Percentiles rank a stretch among this genome's conserved stretches.
Conservation (phyloP, 2,329 filamentous ascomycete species). For the Huntiella savannae region DNA sequence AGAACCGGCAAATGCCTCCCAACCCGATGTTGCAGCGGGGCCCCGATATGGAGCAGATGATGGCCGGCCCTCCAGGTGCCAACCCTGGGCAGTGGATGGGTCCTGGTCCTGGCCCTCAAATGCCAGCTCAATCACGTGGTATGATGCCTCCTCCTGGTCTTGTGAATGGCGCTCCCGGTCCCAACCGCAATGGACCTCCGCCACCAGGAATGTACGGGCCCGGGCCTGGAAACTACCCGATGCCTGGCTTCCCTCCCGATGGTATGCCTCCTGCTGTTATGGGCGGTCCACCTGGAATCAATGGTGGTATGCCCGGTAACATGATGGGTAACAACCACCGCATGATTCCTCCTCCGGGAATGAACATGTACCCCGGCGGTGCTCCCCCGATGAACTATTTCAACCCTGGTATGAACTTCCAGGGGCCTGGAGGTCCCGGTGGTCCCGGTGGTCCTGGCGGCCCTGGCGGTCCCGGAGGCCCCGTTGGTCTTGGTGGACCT, state of each 20-base stretch:
- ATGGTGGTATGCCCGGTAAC: conserved; percentile 19
- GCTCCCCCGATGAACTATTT: neutral
- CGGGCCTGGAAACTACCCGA: conserved; percentile 37
- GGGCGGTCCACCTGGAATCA: conserved; percentile 37
- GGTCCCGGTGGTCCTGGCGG: neutral
- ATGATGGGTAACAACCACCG: neutral
- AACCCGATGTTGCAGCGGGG: conserved; percentile 48
- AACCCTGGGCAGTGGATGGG: conserved; percentile 27
- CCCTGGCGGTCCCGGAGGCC: conserved; percentile 21
- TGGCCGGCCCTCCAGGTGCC: conserved; percentile 26
- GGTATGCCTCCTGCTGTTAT: conserved; percentile 17
- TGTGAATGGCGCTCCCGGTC: conserved; percentile 19
- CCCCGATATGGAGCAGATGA: conserved; percentile 40
- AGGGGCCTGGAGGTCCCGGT: conserved; percentile 24
- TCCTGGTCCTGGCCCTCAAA: conserved; percentile 18
- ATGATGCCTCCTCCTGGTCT: conserved; percentile 45
- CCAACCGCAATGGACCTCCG: conserved; percentile 28
- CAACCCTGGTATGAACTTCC: conserved; percentile 21
- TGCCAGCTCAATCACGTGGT: conserved; percentile 20
- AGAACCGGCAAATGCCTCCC: conserved; percentile 27
- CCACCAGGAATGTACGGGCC: conserved; percentile 37
- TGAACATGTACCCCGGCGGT: conserved; percentile 1
- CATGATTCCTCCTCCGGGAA: conserved; percentile 16
- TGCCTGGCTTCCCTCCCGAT: conserved; percentile 18
- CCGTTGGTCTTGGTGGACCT: conserved; percentile 14